A percentile compares a stretch with the other conserved stretches of the same genome.
phyloP scores from a whole-genome alignment of 805 yeast genomes.

The Saccharomycopsis vini region DNA sequence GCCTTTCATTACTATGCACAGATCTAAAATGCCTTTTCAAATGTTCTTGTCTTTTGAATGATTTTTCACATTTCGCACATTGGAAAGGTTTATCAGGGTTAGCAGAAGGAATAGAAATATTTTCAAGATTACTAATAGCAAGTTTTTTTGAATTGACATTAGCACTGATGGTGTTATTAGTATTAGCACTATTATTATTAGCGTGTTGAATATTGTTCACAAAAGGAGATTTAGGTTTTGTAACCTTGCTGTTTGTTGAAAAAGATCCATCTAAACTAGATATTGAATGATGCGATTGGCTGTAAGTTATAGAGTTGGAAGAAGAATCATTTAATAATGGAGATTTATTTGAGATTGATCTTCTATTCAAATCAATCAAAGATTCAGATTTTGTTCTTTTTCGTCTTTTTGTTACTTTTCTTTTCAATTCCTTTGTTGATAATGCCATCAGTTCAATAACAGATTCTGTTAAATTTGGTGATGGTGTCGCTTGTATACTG shows the following conservation, averaged over 20 bases:
- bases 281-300: too few species aligned
- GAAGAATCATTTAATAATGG: too few species aligned
- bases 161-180: too few species aligned
- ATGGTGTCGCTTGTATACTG: too few species aligned
- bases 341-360: too few species aligned
- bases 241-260: too few species aligned
- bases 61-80: constrained; percentile 31
- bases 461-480: neutral
- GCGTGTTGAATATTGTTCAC: too few species aligned
- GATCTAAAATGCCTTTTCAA: constrained; percentile 59
- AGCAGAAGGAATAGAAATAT: constrained; percentile 7
- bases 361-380: neutral
- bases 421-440: neutral
- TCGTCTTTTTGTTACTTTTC: constrained; percentile 9
- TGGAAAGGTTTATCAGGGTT: constrained; percentile 29
- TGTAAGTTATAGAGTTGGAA: too few species aligned
- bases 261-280: too few species aligned
- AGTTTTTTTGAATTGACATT: neutral
- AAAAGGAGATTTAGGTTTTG: too few species aligned
- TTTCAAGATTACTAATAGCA: constrained; percentile 11
- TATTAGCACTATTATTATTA: too few species aligned
- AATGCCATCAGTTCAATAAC: too few species aligned
- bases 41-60: constrained; percentile 57
- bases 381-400: constrained; percentile 15
- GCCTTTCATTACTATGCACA: constrained; percentile 52